Evolutionary conservation across 2,329 filamentous ascomycete genomes (phyloP).

Genomic region (Trematosphaeria pertusa): DNA sequence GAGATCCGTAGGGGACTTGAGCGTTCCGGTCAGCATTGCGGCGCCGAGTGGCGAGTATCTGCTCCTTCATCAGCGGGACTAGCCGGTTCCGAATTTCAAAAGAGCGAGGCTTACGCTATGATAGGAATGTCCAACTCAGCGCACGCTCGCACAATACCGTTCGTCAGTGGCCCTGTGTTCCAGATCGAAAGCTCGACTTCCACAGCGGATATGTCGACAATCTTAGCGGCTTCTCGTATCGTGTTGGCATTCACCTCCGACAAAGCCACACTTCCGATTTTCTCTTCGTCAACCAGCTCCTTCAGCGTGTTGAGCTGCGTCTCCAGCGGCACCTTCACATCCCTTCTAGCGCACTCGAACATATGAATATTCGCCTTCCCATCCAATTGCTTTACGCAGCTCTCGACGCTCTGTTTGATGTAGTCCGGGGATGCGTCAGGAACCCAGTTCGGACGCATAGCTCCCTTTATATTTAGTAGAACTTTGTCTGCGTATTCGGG

Average conservation of each 20-base stretch:
- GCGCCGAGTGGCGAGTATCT: constrained; percentile 70
- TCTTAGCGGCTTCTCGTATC: constrained; percentile 53
- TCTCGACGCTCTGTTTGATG: constrained; percentile 47
- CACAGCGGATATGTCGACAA: constrained; percentile 61
- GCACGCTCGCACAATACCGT: constrained; percentile 61
- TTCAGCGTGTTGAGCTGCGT: background rate
- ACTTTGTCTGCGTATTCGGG: constrained; percentile 53
- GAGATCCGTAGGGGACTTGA: constrained; percentile 60
- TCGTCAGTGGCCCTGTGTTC: constrained; percentile 59
- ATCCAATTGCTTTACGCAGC: constrained; percentile 47
- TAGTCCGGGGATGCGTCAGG: constrained; percentile 46
- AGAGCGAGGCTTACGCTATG: constrained; percentile 38
- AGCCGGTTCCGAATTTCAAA: background rate
- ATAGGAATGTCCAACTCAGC: constrained; percentile 69
- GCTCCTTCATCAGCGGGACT: background rate
- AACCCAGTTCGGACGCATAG: constrained; percentile 34
- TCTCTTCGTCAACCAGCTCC: constrained; percentile 20
- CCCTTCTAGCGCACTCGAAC: constrained; percentile 49
- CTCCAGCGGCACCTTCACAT: constrained; percentile 48
- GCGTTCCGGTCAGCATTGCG: constrained; percentile 52
- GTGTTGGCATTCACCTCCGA: constrained; percentile 49
- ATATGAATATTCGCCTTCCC: constrained; percentile 49
- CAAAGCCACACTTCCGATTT: constrained; percentile 50
- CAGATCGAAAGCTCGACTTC: constrained; percentile 65
- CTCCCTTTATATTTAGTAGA: constrained; percentile 53